These are phyloP conservation scores for Amylocarpus encephaloides DNA, from an alignment of 2,329 filamentous ascomycete species.

Conservation along the genomic window DNA sequence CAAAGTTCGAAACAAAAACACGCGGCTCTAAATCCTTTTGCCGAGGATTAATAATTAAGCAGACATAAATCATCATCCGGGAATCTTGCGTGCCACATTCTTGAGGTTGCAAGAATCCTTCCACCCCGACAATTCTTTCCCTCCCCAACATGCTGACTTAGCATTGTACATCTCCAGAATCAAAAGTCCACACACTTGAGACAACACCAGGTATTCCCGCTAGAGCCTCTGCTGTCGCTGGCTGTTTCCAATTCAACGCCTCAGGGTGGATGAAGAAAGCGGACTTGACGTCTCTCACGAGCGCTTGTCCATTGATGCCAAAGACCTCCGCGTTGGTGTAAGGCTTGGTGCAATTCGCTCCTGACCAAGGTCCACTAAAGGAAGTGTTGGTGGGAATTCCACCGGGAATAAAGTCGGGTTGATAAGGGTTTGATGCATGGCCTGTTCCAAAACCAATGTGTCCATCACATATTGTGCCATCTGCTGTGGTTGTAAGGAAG, in stretches of 20 bases:
- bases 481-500: constrained; percentile 1
- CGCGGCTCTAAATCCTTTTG: no score
- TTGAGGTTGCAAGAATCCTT: no score
- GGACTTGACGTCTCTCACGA: constrained; percentile 7
- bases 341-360: constrained; percentile 7
- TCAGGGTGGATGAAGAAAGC: constrained; percentile 8
- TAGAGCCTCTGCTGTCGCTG: neutral
- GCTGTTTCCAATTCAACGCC: constrained; percentile 4
- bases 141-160: neutral
- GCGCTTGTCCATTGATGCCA: constrained; percentile 2
- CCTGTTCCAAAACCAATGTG: neutral
- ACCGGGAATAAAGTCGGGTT: constrained; percentile 8
- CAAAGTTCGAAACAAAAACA: no score
- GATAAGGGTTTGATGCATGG: neutral
- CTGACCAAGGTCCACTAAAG: constrained; percentile 11
- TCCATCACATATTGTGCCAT: constrained; percentile 4
- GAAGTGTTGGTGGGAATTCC: constrained; percentile 9
- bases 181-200: constrained; percentile 8
- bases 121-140: no score
- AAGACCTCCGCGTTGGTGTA: constrained; percentile 8
- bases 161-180: constrained; percentile 12
- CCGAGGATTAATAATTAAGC: no score
- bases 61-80: no score
- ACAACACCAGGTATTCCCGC: constrained; percentile 4
- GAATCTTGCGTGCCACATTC: no score